Percentiles rank a stretch among this genome's conserved stretches.
These are phyloP conservation scores for Pneumocystis canis DNA, from an alignment of 1,139 yeast species.

Conservation along the genomic window DNA sequence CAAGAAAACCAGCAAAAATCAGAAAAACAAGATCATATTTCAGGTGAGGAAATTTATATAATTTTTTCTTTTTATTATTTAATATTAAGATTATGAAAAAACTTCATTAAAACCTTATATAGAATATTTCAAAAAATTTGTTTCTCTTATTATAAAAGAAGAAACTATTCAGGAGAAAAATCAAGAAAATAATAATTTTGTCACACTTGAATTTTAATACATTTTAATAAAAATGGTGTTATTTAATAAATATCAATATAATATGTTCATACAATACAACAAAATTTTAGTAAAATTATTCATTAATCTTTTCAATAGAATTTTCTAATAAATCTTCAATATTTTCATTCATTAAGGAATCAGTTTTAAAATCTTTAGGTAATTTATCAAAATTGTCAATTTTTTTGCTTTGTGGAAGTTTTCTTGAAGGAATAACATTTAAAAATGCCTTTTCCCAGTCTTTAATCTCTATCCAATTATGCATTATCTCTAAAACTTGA, in stretches of 20 bases:
- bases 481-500: slow-evolving; percentile 76
- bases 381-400: background rate
- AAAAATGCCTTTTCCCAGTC: slow-evolving; percentile 86
- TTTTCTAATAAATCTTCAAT: slow-evolving; percentile 4
- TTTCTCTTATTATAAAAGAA: slow-evolving; percentile 39
- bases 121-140: slow-evolving; percentile 53
- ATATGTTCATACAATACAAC: background rate
- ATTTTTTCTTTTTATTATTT: background rate
- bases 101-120: slow-evolving; percentile 65
- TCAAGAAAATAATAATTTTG: background rate
- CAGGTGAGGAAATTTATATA: slow-evolving; percentile 6
- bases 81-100: slow-evolving; percentile 38
- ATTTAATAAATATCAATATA: background rate
- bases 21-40: slow-evolving; percentile 22
- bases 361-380: background rate
- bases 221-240: background rate
- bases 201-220: slow-evolving; percentile 19
- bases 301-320: background rate
- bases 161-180: slow-evolving; percentile 37
- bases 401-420: slow-evolving; percentile 22
- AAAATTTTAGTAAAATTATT: slow-evolving; percentile 11
- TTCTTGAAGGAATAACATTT: slow-evolving; percentile 68
- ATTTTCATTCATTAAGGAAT: background rate
- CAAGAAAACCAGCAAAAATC: slow-evolving; percentile 24
- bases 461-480: slow-evolving; percentile 49